Evolutionary conservation across 139 green algal genomes (phyloP).

Genomic region (Chlamydomonas sp.): DNA sequence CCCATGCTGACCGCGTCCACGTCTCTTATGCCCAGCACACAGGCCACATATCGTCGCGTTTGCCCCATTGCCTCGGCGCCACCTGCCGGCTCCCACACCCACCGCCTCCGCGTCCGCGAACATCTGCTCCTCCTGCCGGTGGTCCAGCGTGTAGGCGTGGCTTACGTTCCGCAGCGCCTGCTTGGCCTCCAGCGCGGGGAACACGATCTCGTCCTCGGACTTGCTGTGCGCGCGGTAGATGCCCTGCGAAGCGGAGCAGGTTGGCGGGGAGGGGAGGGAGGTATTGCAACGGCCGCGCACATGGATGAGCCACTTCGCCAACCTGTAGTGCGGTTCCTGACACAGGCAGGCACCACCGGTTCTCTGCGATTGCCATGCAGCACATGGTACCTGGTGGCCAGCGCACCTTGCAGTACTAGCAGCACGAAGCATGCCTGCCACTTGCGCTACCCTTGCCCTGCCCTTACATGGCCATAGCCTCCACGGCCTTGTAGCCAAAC

Average conservation of each 20-base stretch:
- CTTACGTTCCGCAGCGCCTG: slow-evolving; percentile 94
- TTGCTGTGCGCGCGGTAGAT: slow-evolving; percentile 74
- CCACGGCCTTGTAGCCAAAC: no score
- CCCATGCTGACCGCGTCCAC: neutral
- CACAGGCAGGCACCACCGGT: no score
- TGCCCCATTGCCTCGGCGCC: no score
- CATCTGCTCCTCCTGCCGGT: slow-evolving; percentile 93
- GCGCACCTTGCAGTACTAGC: no score
- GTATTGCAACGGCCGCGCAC: neutral
- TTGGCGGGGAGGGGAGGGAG: neutral
- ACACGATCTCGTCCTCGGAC: slow-evolving; percentile 97
- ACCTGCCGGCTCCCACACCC: neutral
- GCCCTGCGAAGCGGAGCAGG: slow-evolving; percentile 22
- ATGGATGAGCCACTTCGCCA: no score
- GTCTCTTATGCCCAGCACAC: neutral
- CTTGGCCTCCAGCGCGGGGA: slow-evolving; percentile 96
- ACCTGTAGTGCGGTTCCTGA: no score
- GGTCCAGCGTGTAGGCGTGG: slow-evolving; percentile 97
- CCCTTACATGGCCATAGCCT: no score
- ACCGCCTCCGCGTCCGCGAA: slow-evolving; percentile 76
- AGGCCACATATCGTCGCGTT: neutral
- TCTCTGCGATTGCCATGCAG: no score
- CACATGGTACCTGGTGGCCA: no score
- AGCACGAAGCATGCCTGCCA: no score
- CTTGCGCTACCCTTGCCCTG: no score